Evolutionary conservation across 768 basidiomycete genomes (phyloP), one percentile per base, ranked within the genome.

Genomic region (Coprinellus aureogranulatus): DNA sequence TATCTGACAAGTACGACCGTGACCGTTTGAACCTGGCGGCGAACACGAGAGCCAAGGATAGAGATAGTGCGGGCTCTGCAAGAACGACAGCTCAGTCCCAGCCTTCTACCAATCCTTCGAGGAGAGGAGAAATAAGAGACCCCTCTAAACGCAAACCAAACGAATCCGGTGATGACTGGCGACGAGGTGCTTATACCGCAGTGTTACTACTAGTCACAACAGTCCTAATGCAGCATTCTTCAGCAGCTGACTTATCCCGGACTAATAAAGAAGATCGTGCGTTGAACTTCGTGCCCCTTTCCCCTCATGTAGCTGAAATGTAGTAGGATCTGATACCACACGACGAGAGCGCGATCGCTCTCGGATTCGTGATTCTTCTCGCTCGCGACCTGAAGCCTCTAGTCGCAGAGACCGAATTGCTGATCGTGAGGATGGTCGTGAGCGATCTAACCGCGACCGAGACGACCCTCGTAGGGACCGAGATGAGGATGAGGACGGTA

Each of bases 1-100:
- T 93, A 20, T 92, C 91, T 18, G 91, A 94, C 70, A 92, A 90
- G 71, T 93, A 87, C 64, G 91, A 92, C 74, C 87, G 90, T 44
- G 89, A 90, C 68, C 85, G 89, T 48, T 80, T 90, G 52, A 81
- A 82, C 50, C 73, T 84, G 62, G 82, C 81, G 45, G 67, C 78
- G 46, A 74, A 72, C 55, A 65, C 83, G 53, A 78, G 88, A 47
- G 77, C 72, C 55, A 89, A 89, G 68, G 89, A 91, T 60, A 78
- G 88, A 65, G 90, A 91, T 59, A 61, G 73, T 40, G 81, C 84
- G 60, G 79, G 64, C 46, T 74, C 73, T 26, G 72, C 75, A 34
- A 75, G 81, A 59, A 68, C 79, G 34, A 66, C 73, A 46, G 61
- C 76, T 20, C 75, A 74, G 64, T 47, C 68, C 20, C 70, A 75